phyloP scores from a whole-genome alignment of 495 filamentous ascomycete genomes.

The Astrothelium macrocarpum region DNA sequence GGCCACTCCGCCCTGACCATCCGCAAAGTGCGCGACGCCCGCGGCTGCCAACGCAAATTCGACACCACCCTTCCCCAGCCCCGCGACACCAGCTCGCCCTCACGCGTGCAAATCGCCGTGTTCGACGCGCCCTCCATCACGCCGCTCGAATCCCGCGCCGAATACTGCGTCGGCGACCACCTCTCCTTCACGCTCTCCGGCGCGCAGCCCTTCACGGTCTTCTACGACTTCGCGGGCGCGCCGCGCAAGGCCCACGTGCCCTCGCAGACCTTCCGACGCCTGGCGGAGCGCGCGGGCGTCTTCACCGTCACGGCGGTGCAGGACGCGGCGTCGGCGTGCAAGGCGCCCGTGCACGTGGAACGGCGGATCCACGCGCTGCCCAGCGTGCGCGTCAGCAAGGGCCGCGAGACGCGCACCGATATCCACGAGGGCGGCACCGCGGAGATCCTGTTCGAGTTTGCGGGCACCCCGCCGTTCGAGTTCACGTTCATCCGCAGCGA shows the following conservation, averaged over 20 bases:
- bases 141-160: constrained; percentile 67
- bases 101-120: constrained; percentile 75
- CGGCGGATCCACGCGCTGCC: constrained; percentile 87
- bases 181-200: constrained; percentile 85
- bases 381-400: constrained; percentile 77
- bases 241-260: constrained; percentile 67
- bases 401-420: constrained; percentile 65
- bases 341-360: constrained; percentile 61
- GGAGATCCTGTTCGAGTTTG: constrained; percentile 86
- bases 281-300: constrained; percentile 79
- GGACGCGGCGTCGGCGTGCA: constrained; percentile 75
- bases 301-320: constrained; percentile 78
- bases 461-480: constrained; percentile 91
- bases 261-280: constrained; percentile 73
- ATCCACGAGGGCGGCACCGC: constrained; percentile 94
- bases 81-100: neutral
- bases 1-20: constrained; percentile 80
- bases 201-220: constrained; percentile 80
- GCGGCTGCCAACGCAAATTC: constrained; percentile 67
- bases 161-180: constrained; percentile 93
- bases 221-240: constrained; percentile 74
- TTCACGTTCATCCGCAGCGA: constrained; percentile 92
- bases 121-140: constrained; percentile 87
- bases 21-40: constrained; percentile 74
- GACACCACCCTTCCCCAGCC: constrained; percentile 46